These are phyloP conservation scores for Exophiala spinifera DNA, from an alignment of 2,329 filamentous ascomycete genomes.

Conservation along the genomic window DNA sequence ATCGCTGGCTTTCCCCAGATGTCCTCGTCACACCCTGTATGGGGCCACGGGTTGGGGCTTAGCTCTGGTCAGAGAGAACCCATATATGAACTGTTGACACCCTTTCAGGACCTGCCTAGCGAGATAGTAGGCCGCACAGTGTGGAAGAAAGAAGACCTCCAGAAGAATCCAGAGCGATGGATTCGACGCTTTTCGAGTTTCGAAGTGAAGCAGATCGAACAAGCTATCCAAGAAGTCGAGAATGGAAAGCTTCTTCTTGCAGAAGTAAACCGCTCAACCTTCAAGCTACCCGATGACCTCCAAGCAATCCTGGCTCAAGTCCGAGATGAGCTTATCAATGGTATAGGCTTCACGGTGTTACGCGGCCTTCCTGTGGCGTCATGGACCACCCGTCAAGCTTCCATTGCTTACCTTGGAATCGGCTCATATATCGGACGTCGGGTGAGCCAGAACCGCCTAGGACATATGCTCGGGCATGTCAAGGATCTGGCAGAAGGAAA, in stretches of 20 bases:
- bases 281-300: constrained; percentile 56
- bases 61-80: constrained; percentile 71
- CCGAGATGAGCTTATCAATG: constrained; percentile 68
- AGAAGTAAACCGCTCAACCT: constrained; percentile 65
- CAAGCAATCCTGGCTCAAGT: constrained; percentile 54
- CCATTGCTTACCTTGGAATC: constrained; percentile 83
- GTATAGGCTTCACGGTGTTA: constrained; percentile 85
- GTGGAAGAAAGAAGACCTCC: constrained; percentile 66
- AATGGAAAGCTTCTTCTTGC: constrained; percentile 63
- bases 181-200: constrained; percentile 64
- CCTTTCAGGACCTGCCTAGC: constrained; percentile 67
- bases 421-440: constrained; percentile 83
- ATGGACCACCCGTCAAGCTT: constrained; percentile 76
- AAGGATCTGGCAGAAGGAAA: constrained; percentile 82
- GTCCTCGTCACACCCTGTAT: neutral
- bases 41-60: constrained; percentile 5
- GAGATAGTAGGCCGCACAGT: constrained; percentile 68
- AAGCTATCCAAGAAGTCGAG: constrained; percentile 66
- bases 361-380: constrained; percentile 72
- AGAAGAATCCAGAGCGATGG: constrained; percentile 64
- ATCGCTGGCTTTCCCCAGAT: neutral
- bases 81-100: constrained; percentile 59
- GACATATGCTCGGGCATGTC: constrained; percentile 83
- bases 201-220: constrained; percentile 66
- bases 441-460: constrained; percentile 76